phyloP scores from a whole-genome alignment of 1,284 basidiomycete species.

The Cutaneotrichosporon dermatis region DNA sequence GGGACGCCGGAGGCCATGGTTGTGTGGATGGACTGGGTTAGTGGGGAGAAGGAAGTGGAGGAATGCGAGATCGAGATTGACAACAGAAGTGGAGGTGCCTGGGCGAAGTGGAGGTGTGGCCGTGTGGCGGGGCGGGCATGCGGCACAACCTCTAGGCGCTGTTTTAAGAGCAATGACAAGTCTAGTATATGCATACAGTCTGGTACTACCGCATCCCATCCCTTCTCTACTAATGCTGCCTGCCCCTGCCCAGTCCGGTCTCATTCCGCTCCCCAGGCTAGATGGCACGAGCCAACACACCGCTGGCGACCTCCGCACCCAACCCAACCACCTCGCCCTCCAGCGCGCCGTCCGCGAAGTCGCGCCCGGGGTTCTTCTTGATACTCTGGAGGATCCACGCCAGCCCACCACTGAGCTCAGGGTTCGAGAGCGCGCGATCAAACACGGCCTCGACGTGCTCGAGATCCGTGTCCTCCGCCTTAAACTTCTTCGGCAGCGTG shows the following conservation, averaged over 20 bases:
- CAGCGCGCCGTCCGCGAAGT: constrained; percentile 45
- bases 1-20: constrained; percentile 17
- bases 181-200: too few species aligned
- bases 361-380: constrained; percentile 52
- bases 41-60: background rate
- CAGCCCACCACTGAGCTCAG: constrained; percentile 41
- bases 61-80: too few species aligned
- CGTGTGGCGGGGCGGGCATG: too few species aligned
- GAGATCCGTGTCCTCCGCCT: constrained; percentile 46
- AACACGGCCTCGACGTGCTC: constrained; percentile 47
- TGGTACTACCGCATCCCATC: too few species aligned
- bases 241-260: too few species aligned
- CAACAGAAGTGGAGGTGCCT: too few species aligned
- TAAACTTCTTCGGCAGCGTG: constrained; percentile 32
- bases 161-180: too few species aligned
- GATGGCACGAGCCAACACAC: constrained; percentile 54
- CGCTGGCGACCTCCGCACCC: constrained; percentile 62
- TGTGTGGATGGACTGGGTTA: too few species aligned
- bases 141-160: too few species aligned
- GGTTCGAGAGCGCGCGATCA: constrained; percentile 33
- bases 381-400: constrained; percentile 55
- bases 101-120: too few species aligned
- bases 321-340: constrained; percentile 56
- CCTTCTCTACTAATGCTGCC: too few species aligned
- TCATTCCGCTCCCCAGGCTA: background rate